Conservation (phyloP, 2,329 filamentous ascomycete genomes). For the Penicillium palitans region DNA sequence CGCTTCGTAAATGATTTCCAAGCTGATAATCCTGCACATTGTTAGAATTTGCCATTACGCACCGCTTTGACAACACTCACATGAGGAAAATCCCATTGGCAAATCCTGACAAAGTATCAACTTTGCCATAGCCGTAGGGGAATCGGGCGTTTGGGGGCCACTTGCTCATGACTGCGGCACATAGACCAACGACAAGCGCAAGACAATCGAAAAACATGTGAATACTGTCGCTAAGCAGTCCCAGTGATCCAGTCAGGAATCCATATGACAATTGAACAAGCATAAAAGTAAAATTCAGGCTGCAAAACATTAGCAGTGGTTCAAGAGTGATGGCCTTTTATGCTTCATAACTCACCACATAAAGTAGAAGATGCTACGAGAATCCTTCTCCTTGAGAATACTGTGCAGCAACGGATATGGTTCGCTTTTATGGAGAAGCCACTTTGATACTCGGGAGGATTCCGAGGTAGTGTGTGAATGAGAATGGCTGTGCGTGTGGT, state of each 20-base stretch:
- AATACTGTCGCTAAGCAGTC: conserved; percentile 94
- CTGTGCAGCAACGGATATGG: conserved; percentile 77
- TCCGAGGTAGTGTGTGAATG: conserved; percentile 42
- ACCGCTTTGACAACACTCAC: conserved; percentile 49
- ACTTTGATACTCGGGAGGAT: conserved; percentile 69
- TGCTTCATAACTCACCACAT: conserved; percentile 65
- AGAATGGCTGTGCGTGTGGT: conserved; percentile 24
- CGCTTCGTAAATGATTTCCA: conserved; percentile 95
- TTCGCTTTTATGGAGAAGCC: conserved; percentile 68
- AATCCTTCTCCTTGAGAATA: conserved; percentile 87
- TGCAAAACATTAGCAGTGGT: conserved; percentile 41
- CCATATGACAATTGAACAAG: conserved; percentile 91
- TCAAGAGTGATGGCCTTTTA: not conserved
- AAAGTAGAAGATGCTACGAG: conserved; percentile 93
- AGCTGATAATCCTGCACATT: conserved; percentile 72
- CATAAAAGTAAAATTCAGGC: conserved; percentile 95
- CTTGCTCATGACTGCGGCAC: conserved; percentile 92
- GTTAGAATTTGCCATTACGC: conserved; percentile 15
- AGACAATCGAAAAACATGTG: conserved; percentile 99
- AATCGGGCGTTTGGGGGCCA: conserved; percentile 89
- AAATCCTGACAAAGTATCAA: conserved; percentile 93
- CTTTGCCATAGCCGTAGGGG: conserved; percentile 94
- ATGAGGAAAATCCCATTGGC: conserved; percentile 94
- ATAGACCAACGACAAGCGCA: conserved; percentile 82
- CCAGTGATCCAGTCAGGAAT: conserved; percentile 87